phyloP scores from a whole-genome alignment of 2,329 filamentous ascomycete genomes.

The Penicillium sp. region DNA sequence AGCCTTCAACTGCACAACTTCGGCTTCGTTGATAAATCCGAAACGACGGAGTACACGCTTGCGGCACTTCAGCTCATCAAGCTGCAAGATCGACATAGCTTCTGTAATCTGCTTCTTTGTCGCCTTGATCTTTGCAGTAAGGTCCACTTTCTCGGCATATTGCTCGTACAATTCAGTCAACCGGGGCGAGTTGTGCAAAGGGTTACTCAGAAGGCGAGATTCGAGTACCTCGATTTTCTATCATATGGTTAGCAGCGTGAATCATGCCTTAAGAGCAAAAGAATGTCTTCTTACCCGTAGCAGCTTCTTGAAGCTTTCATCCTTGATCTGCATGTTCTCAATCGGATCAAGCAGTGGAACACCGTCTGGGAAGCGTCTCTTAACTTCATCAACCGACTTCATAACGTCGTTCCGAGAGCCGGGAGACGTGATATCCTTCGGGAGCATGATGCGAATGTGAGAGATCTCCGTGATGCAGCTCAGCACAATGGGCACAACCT shows the following conservation, averaged over 20 bases:
- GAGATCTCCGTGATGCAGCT: conserved; percentile 81
- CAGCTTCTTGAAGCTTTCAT: conserved; percentile 90
- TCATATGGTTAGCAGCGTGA: conserved; percentile 18
- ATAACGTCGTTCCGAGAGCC: conserved; percentile 67
- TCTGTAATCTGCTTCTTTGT: conserved; percentile 83
- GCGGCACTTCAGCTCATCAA: conserved; percentile 93
- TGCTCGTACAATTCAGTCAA: conserved; percentile 81
- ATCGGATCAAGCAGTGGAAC: conserved; percentile 86
- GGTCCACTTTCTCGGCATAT: conserved; percentile 75
- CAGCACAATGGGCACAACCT: conserved; percentile 81
- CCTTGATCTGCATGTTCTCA: conserved; percentile 91
- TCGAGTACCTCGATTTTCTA: conserved; percentile 97
- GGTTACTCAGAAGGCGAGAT: conserved; percentile 81
- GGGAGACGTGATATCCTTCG: conserved; percentile 67
- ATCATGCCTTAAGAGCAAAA: neutral
- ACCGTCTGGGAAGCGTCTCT: conserved; percentile 87
- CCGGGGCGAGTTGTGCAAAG: conserved; percentile 84
- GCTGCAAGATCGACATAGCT: conserved; percentile 82
- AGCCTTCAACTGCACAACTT: conserved; percentile 95
- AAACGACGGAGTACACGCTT: conserved; percentile 92
- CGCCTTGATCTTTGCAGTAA: conserved; percentile 76
- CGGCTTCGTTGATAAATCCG: conserved; percentile 90
- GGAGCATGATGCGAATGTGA: conserved; percentile 78
- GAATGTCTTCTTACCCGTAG: conserved; percentile 54
- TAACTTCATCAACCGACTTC: conserved; percentile 71